Base-by-base conservation (phyloP, 345 rosid species). In the Gossypium sturtianum region DNA sequence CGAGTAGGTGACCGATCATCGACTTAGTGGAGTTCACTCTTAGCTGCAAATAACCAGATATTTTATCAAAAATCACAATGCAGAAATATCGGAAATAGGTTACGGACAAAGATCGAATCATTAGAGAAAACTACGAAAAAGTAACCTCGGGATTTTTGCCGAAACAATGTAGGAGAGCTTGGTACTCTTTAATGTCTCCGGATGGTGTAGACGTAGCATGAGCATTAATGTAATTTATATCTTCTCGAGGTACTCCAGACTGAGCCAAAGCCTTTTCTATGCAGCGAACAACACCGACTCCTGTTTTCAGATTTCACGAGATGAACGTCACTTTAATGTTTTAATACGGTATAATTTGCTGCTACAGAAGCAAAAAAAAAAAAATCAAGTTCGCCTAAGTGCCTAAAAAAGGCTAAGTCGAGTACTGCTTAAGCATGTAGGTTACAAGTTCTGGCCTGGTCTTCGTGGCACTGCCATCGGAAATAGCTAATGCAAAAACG, bases 191-290 rank as follows among this genome's bases (percentile, higher is more conserved):
- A 57, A 92, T 80, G 74, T 94, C 98, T 80, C 98, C 98, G 57
- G 98, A 90, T 71, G 79, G 89, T 57, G 98, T 91, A 67, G 98
- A 94, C 51, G 98, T 92, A 70, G 97, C 98, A 86, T 94, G 98
- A 22, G 98, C 98, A 81, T 94, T 94, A 71, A 94, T 83, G 76
- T 94, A 94, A 74, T 94, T 91, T 9, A 94, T 82, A 34, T 87
- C 90, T 86, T 88, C 91, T 81, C 76, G 86, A 17, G 93, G 76
- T 58, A 92, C 86, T 73, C 94, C 97, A 58, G 97, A 83, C 75
- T 82, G 84, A 60, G 88, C 87, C 82, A 94, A 83, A 48, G 97
- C 98, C 80, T 88, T 94, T 75, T 94, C 97, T 56, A 94, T 85
- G 89, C 97, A 94, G 61, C 89, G 92, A 75, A 86, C 82, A 57